Conservation (phyloP, 73 alveolate genomes). For the Urostyla sp. region DNA sequence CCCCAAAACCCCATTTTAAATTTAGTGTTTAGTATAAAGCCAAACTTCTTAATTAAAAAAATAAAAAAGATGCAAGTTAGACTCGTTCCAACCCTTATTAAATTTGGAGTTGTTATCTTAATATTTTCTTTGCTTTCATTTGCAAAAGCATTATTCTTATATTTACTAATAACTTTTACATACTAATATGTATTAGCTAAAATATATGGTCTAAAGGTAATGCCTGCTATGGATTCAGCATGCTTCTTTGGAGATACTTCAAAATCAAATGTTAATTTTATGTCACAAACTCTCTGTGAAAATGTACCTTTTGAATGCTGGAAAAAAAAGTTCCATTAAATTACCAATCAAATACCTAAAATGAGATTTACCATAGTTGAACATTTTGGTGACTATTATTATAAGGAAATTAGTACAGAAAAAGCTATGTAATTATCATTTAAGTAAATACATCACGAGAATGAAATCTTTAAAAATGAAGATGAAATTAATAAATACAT, state of each 20-base stretch:
- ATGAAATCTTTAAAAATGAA: background rate
- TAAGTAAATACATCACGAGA: background rate
- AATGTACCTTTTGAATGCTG: background rate
- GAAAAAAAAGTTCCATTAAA: background rate
- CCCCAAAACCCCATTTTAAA: too few species aligned
- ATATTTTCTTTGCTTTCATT: too few species aligned
- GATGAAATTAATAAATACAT: conserved; percentile 2
- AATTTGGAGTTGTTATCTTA: too few species aligned
- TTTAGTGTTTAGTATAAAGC: too few species aligned
- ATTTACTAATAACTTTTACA: background rate
- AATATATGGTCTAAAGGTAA: background rate
- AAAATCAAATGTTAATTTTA: conserved; percentile 25
- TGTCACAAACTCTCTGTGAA: conserved; percentile 15
- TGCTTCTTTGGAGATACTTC: conserved; percentile 11
- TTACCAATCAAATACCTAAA: background rate
- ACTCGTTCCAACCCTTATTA: too few species aligned
- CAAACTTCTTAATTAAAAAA: too few species aligned
- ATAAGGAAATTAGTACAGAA: conserved; percentile 18
- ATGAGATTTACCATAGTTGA: conserved; percentile 15
- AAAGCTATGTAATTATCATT: background rate
- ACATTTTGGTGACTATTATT: conserved; percentile 9
- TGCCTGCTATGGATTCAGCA: conserved; percentile 50
- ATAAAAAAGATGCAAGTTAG: too few species aligned
- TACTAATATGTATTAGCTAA: conserved; percentile 34
- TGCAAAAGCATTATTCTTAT: too few species aligned